A percentile compares a stretch with the other conserved stretches of the same genome.
Evolutionary conservation across 257 asterid species (phyloP).

Genomic region (Solanum etuberosum): DNA sequence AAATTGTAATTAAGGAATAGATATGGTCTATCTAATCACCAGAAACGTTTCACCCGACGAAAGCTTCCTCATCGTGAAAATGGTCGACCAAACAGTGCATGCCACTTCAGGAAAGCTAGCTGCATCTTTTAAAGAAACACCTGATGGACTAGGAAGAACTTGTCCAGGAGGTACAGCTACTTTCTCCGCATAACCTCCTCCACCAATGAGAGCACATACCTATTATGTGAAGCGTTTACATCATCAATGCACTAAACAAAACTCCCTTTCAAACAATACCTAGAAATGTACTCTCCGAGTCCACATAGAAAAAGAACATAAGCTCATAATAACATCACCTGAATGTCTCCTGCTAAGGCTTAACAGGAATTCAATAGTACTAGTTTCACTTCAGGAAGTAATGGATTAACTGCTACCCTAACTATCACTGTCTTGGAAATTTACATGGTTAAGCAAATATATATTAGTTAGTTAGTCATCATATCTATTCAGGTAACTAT

Average conservation of each 20-base stretch:
- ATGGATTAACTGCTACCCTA: no score
- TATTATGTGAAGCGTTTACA: background rate
- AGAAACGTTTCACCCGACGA: no score
- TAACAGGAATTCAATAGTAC: no score
- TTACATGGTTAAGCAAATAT: no score
- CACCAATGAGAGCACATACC: no score
- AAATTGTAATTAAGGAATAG: no score
- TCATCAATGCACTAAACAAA: background rate
- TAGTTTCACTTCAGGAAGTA: no score
- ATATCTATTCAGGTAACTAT: no score
- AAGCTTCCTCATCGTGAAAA: conserved; percentile 84
- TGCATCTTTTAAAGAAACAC: conserved; percentile 77
- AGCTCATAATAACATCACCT: background rate
- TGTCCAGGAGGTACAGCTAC: conserved; percentile 73
- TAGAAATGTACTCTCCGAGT: background rate
- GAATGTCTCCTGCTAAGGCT: background rate
- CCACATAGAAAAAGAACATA: background rate
- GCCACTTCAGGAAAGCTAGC: conserved; percentile 91
- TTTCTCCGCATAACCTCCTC: conserved; percentile 96
- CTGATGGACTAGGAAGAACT: conserved; percentile 72
- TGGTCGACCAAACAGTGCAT: conserved; percentile 93
- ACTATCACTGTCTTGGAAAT: no score
- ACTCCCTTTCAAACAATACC: background rate
- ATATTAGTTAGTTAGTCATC: no score
- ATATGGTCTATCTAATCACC: no score